These are phyloP conservation scores for Microdochium nivale DNA, from an alignment of 2,329 filamentous ascomycete species.

Conservation along the genomic window DNA sequence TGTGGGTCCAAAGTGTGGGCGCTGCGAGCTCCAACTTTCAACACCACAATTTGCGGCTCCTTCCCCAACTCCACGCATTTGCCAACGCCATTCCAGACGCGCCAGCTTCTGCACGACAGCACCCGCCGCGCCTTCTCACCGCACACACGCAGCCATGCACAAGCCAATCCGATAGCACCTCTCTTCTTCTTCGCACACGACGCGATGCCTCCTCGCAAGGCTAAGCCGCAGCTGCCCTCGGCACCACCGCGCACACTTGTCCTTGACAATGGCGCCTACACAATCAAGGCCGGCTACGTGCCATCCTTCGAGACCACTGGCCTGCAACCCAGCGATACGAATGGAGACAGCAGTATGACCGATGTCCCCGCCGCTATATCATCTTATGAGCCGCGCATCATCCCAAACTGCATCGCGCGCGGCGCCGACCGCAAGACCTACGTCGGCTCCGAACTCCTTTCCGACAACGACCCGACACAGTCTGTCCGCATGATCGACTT, in stretches of 20 bases:
- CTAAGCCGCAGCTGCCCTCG: constrained; percentile 39
- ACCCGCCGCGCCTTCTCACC: too few species aligned
- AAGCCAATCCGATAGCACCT: too few species aligned
- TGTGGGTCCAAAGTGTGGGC: too few species aligned
- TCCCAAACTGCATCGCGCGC: constrained; percentile 85
- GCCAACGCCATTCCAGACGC: too few species aligned
- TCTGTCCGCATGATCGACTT: constrained; percentile 61
- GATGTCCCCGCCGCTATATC: constrained; percentile 24
- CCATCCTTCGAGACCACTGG: background rate
- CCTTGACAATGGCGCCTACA: constrained; percentile 88
- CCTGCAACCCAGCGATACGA: too few species aligned
- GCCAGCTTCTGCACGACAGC: too few species aligned
- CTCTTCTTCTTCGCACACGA: too few species aligned
- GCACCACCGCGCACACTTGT: constrained; percentile 65
- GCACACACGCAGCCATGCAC: too few species aligned
- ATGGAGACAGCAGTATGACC: constrained; percentile 13
- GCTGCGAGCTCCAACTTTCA: too few species aligned
- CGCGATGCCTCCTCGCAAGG: constrained; percentile 31
- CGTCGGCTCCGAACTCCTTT: constrained; percentile 62
- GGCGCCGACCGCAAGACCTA: constrained; percentile 73
- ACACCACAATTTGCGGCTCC: too few species aligned
- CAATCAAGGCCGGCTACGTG: constrained; percentile 81
- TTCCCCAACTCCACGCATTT: too few species aligned
- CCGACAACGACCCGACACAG: constrained; percentile 49
- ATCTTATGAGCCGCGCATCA: constrained; percentile 49